Base-by-base conservation (phyloP, 1,139 yeast species). In the Maudiozyma humilis region DNA sequence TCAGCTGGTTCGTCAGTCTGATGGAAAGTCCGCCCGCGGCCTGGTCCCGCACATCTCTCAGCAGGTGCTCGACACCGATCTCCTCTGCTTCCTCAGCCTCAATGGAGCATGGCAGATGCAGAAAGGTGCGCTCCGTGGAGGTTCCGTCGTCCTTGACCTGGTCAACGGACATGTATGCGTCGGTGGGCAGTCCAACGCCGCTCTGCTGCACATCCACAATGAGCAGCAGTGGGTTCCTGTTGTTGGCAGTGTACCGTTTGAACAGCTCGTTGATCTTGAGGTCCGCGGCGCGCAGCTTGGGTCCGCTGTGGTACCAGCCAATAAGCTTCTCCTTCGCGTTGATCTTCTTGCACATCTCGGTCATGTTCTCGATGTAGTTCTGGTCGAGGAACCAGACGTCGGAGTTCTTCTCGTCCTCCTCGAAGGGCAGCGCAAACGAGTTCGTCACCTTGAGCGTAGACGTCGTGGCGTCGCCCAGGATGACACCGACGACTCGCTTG, bases 31-130 rank as follows among this genome's bases (percentile, higher is more conserved):
- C 82, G 13, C 98, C 98, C 8, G 95, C 94, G 7, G 97, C 96
- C 56, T 89, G 96, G 62, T 91, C 97, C 57, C 96, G 79, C 33
- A 88, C 87, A 59, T 93, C 98, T 59, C 97, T 79, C 51, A 93
- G 70, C 50, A 93, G 69, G 62, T 93, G 99, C 63, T 93, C 99
- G 8, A 93, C 99, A 50, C 98, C 98, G 55, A 93, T 93, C 66
- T 93, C 99, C 67, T 93, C 98, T 2, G 98, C 98, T 64, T 93
- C 98, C 63, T 93, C 98, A 3, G 99, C 99, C 62, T 87, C 94
- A 51, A 93, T 88, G 29, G 79, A 73, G 13, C 96, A 85, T 13
- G 97, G 95, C 33, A 89, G 82, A 65, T 93, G 98, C 34, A 87
- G 79, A 69, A 91, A 91, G 1, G 97, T 89, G 66, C 82, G 82